Conservation (phyloP, 2,329 filamentous ascomycete species). For the Clarireedia homoeocarpa region DNA sequence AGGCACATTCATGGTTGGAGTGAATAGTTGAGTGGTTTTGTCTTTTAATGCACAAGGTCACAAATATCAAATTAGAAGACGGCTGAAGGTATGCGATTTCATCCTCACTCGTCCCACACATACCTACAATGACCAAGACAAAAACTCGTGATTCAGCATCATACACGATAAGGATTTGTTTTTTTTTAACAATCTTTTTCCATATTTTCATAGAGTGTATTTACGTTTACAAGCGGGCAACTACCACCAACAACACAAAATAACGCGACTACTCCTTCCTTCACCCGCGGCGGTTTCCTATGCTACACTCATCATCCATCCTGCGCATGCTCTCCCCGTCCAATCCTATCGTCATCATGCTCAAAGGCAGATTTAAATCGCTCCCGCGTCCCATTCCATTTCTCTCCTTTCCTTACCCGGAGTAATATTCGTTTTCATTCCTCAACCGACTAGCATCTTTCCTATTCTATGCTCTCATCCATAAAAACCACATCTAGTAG, state of each 20-base stretch:
- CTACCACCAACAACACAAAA: slow-evolving; percentile 22
- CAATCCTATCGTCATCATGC: no score
- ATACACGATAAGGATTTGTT: background rate
- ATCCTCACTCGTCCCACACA: no score
- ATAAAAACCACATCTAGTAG: slow-evolving; percentile 47
- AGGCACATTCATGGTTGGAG: no score
- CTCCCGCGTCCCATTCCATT: background rate
- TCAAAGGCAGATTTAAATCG: background rate
- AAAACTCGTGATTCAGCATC: background rate
- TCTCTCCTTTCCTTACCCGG: background rate
- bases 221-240: background rate
- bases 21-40: no score
- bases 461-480: background rate
- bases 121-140: background rate
- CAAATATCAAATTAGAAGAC: no score
- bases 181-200: background rate
- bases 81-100: no score
- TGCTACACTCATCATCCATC: background rate
- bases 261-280: background rate
- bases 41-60: no score
- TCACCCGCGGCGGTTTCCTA: background rate
- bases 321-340: background rate
- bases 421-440: background rate
- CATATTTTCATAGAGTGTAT: background rate
- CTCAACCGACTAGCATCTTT: background rate